Percentiles rank a stretch among this genome's conserved stretches.
phyloP scores from a whole-genome alignment of 306 rosid genomes.

The Rosa chinensis region DNA sequence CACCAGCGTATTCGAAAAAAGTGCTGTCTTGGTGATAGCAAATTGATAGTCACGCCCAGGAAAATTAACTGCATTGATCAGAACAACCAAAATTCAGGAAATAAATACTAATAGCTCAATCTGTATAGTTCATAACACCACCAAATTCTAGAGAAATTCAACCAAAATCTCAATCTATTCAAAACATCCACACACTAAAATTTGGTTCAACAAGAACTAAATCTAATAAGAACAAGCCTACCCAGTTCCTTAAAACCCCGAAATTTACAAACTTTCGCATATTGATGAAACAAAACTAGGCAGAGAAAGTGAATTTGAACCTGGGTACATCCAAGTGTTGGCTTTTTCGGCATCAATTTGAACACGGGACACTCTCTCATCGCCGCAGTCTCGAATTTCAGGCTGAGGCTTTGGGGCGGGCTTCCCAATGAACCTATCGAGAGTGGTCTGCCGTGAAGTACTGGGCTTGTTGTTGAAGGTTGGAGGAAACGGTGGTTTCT shows the following conservation, averaged over 20 bases:
- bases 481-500: slow-evolving; percentile 4
- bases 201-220: too few species aligned
- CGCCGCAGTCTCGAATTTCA: not conserved
- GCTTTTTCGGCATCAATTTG: slow-evolving; percentile 72
- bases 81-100: not conserved
- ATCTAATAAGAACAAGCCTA: not conserved
- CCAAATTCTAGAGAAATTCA: not conserved
- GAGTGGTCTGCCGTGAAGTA: slow-evolving; percentile 56
- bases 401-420: too few species aligned
- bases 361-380: slow-evolving; percentile 20
- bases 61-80: slow-evolving; percentile 65
- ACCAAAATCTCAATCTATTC: not conserved
- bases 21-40: slow-evolving; percentile 69
- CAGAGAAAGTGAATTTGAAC: slow-evolving; percentile 20
- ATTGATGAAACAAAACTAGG: too few species aligned
- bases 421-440: slow-evolving; percentile 46
- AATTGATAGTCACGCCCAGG: slow-evolving; percentile 89
- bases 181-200: too few species aligned
- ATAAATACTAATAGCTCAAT: too few species aligned
- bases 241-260: not conserved
- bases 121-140: not conserved
- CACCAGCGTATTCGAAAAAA: slow-evolving; percentile 90
- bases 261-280: not conserved
- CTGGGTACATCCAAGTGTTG: slow-evolving; percentile 93
- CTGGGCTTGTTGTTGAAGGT: slow-evolving; percentile 7